A percentile compares a stretch with the other conserved stretches of the same genome.
These are phyloP conservation scores for Apocynum venetum DNA, from an alignment of 257 asterid genomes.

Conservation along the genomic window DNA sequence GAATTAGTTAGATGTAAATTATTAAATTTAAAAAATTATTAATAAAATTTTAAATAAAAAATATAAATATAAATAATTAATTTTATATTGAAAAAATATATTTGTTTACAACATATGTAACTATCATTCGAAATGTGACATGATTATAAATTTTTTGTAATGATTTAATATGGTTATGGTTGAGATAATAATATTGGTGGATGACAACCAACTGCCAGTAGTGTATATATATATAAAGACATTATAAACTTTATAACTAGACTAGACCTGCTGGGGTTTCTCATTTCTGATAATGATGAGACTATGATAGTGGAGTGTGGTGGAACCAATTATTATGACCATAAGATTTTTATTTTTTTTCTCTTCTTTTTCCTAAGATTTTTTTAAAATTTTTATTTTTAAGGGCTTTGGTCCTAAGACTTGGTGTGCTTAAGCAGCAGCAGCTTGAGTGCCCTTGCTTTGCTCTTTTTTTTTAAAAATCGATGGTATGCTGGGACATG, in stretches of 20 bases:
- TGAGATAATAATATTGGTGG: slow-evolving; percentile 20
- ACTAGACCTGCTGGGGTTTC: slow-evolving; percentile 12
- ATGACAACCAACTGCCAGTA: slow-evolving; percentile 40
- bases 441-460: no score
- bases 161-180: not conserved
- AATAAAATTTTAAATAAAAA: no score
- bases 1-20: no score
- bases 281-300: slow-evolving; percentile 19
- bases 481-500: no score
- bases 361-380: not conserved
- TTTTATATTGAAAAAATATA: no score
- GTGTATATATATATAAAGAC: not conserved
- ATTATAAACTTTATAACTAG: not conserved
- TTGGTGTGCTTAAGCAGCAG: no score
- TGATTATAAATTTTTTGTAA: slow-evolving; percentile 4
- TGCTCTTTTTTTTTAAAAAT: no score
- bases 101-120: not conserved
- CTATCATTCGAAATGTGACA: not conserved
- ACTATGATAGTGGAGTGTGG: slow-evolving; percentile 15
- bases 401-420: not conserved
- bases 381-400: not conserved
- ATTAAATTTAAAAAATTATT: no score
- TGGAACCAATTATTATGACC: slow-evolving; percentile 31
- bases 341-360: not conserved
- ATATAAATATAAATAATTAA: no score